These are phyloP conservation scores for Salvia sclarea DNA, from an alignment of 305 asterid species.

Conservation along the genomic window DNA sequence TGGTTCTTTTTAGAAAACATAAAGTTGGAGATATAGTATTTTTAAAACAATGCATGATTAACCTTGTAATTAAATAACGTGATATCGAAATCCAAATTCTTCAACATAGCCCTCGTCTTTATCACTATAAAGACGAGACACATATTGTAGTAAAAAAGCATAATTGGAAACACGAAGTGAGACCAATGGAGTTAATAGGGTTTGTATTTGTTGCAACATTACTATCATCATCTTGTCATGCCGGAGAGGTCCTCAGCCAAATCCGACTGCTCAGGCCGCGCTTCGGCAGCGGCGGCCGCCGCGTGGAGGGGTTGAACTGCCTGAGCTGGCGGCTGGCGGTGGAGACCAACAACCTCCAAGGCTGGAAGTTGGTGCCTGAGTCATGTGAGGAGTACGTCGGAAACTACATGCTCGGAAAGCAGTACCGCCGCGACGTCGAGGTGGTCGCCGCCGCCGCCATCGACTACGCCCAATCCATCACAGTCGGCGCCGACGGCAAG, in stretches of 20 bases:
- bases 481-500: conserved; percentile 39
- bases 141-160: no score
- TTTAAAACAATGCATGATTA: no score
- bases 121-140: no score
- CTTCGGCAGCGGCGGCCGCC: conserved; percentile 26
- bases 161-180: not conserved
- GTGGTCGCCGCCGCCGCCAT: conserved; percentile 44
- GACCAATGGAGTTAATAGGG: not conserved
- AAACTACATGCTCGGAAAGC: conserved; percentile 52
- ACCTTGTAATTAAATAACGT: no score
- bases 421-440: conserved; percentile 47
- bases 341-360: conserved; percentile 53
- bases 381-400: conserved; percentile 47
- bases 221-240: not conserved
- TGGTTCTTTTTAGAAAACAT: no score
- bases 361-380: conserved; percentile 43
- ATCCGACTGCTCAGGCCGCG: conserved; percentile 40
- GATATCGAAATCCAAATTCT: no score
- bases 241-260: conserved; percentile 2
- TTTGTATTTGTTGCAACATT: conserved; percentile 18
- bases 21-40: no score
- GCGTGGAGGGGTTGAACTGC: conserved; percentile 33
- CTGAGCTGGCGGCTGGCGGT: conserved; percentile 68
- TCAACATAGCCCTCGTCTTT: no score
- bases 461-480: conserved; percentile 35